Percentiles rank a stretch among this genome's conserved stretches.
phyloP scores from a whole-genome alignment of 257 asterid species.

The Ligustrum vulgare region DNA sequence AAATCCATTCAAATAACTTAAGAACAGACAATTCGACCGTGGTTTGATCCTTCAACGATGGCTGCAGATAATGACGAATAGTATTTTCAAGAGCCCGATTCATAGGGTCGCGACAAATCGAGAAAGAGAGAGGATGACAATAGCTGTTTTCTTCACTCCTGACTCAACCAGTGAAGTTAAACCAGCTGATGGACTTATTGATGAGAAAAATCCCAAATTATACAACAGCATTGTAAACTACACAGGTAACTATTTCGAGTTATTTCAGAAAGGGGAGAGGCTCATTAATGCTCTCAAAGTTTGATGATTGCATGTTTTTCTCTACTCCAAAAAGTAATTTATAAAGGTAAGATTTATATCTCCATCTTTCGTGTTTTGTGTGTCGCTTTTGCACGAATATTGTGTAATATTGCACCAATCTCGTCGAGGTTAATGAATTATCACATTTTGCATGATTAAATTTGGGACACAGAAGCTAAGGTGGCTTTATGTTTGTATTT shows the following conservation, averaged over 20 bases:
- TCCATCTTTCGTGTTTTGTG: neutral
- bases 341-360: neutral
- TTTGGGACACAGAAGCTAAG: neutral
- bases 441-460: neutral
- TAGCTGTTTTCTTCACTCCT: constrained; percentile 41
- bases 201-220: constrained; percentile 34
- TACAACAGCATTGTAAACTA: constrained; percentile 34
- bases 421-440: neutral
- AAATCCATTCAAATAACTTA: too few species aligned
- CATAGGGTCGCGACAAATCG: constrained; percentile 53
- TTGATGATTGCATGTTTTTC: neutral
- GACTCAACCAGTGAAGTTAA: constrained; percentile 34
- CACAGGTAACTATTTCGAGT: constrained; percentile 27
- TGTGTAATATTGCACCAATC: too few species aligned
- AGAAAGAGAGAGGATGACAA: constrained; percentile 33
- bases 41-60: neutral
- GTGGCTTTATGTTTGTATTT: too few species aligned
- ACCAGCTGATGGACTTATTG: constrained; percentile 36
- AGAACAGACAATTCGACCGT: too few species aligned
- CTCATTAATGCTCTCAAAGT: constrained; percentile 39
- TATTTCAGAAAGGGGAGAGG: constrained; percentile 39
- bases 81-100: constrained; percentile 51
- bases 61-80: constrained; percentile 50
- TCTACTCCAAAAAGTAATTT: neutral
- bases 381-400: too few species aligned